Evolutionary conservation across 2,329 filamentous ascomycete genomes (phyloP), one percentile per base, ranked within the genome.

Genomic region (Herpotrichia juniperi): DNA sequence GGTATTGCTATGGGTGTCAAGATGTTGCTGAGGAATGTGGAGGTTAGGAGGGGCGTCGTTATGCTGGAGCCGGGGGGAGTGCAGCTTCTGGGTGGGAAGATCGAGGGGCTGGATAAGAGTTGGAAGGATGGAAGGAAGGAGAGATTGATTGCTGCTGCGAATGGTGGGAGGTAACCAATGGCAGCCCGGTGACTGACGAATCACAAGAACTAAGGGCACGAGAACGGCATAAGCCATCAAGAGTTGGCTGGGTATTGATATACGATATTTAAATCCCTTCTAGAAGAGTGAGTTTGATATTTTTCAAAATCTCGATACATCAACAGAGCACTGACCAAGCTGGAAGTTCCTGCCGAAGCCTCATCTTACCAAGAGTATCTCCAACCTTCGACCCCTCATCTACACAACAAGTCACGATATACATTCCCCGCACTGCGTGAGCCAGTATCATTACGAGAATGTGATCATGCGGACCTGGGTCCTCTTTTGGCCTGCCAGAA

Each of bases 31-130:
- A 85, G 79, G 59, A 80, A 85, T 57, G 81, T 84, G 2, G 79
- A 85, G 5, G 84, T 96, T 2, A 85, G 89, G 4, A 81, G 93
- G 50, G 94, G 92, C 0, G 83, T 89, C 44, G 66, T 96, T n/a
- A 76, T 97, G 73, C 78, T 99, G 17, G 87, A 91, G 56, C 87
- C 90, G 1, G 77, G 76, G 2, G 85, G 74, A 50, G 87, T 86
- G 48, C 81, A 83, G n/a, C 68, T 96, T 2, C 74, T 97, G n/a
- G 94, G 94, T 1, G 94, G 94, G 0, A 96, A 90, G 76, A 83
- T 97, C 39, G 92, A 97, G 48, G 79, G 78, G 0, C 84, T 92
- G 80, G 90, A 97, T 67, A 87, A 85, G 67, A 80, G 80, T 7
- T 97, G 93, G 93, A 80, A 81, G 42, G 84, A 87, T 12, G 85